phyloP scores from a whole-genome alignment of 495 filamentous ascomycete species.

The Daldinia caldariorum region DNA sequence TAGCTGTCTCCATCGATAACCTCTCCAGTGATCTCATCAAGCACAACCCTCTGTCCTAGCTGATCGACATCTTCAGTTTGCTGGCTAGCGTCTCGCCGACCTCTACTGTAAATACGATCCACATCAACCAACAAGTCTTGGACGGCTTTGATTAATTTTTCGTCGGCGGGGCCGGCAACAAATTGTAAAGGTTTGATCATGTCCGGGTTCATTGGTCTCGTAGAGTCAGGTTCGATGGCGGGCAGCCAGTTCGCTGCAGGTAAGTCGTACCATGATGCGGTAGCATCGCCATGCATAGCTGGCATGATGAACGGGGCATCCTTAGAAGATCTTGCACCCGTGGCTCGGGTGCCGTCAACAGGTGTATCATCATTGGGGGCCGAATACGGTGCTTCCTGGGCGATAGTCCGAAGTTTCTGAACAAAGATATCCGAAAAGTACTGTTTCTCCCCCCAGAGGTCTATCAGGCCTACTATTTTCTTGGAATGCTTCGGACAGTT shows the following conservation, averaged over 20 bases:
- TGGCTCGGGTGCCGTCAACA: slow-evolving; percentile 26
- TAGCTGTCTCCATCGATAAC: slow-evolving; percentile 73
- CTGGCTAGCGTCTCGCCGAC: slow-evolving; percentile 47
- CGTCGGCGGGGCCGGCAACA: slow-evolving; percentile 74
- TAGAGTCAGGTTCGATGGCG: slow-evolving; percentile 79
- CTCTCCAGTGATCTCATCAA: slow-evolving; percentile 69
- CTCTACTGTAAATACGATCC: slow-evolving; percentile 67
- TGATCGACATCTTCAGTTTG: slow-evolving; percentile 69
- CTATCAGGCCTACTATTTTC: slow-evolving; percentile 72
- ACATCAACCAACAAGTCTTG: slow-evolving; percentile 74
- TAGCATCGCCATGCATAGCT: slow-evolving; percentile 77
- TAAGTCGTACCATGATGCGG: slow-evolving; percentile 82
- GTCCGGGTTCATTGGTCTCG: slow-evolving; percentile 73
- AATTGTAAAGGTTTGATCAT: slow-evolving; percentile 80
- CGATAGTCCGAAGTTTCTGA: slow-evolving; percentile 67
- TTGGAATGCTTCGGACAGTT: slow-evolving; percentile 71
- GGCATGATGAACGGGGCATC: slow-evolving; percentile 76
- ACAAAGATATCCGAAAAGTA: slow-evolving; percentile 72
- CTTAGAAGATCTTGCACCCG: slow-evolving; percentile 52
- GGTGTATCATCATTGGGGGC: slow-evolving; percentile 29
- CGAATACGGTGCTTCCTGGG: slow-evolving; percentile 56
- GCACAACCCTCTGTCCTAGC: slow-evolving; percentile 73
- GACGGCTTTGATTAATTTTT: slow-evolving; percentile 69
- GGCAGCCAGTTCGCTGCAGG: slow-evolving; percentile 85
- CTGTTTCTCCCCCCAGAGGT: slow-evolving; percentile 74